Percentiles rank a stretch among this genome's conserved stretches.
Conservation (phyloP, 768 basidiomycete species). For the Phylloporus sp. region DNA sequence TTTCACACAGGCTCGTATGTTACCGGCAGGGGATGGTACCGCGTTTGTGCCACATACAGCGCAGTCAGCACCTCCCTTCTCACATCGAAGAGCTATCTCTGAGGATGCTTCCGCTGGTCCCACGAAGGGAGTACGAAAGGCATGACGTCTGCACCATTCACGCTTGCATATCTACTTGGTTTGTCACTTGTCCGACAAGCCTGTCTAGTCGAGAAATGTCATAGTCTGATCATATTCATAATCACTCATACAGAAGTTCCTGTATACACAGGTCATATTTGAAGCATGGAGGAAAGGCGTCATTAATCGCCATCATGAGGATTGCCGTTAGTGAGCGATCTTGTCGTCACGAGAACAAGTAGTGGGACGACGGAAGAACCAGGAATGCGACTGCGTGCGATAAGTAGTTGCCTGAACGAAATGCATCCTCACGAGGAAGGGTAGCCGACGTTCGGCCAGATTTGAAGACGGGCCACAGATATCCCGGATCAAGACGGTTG, state of each 20-base stretch:
- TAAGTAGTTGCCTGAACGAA: conserved; percentile 10
- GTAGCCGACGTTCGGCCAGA: conserved; percentile 10
- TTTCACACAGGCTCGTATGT: conserved; percentile 81
- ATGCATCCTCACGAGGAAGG: conserved; percentile 6
- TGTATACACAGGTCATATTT: conserved; percentile 12
- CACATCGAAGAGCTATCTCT: conserved; percentile 26
- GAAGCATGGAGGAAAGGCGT: conserved; percentile 15
- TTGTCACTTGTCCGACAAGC: background rate
- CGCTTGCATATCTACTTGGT: background rate
- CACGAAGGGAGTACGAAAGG: conserved; percentile 16
- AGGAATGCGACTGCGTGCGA: conserved; percentile 13
- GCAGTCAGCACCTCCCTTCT: conserved; percentile 27
- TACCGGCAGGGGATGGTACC: conserved; percentile 32
- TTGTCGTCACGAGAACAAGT: background rate
- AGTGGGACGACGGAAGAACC: background rate
- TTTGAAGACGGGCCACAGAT: background rate
- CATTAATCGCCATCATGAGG: background rate
- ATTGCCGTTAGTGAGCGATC: conserved; percentile 4
- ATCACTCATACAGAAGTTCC: conserved; percentile 12
- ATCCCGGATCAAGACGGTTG: conserved; percentile 2
- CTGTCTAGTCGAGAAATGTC: background rate
- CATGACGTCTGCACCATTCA: conserved; percentile 4
- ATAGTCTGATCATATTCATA: conserved; percentile 17
- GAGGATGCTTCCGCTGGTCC: conserved; percentile 16
- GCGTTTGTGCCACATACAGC: conserved; percentile 22